Percentiles rank a stretch among this genome's conserved stretches.
Evolutionary conservation across 805 yeast species (phyloP).

Genomic region (Nakazawaea populi): DNA sequence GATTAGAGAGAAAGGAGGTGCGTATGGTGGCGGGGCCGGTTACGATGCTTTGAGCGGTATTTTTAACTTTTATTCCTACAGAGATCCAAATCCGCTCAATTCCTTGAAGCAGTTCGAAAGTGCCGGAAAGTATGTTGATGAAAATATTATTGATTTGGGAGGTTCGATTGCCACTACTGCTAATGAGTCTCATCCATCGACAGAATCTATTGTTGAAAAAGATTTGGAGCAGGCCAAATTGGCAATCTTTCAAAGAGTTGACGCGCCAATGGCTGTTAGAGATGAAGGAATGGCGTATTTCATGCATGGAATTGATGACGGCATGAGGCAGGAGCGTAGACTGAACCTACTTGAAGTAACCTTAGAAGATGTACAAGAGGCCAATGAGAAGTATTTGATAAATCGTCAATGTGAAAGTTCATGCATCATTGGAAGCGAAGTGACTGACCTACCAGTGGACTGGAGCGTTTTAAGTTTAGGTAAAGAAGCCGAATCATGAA

Average conservation of each 20-base stretch:
- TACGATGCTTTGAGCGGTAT: constrained; percentile 79
- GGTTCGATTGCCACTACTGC: constrained; percentile 23
- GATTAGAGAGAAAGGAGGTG: constrained; percentile 93
- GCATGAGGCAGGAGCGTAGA: constrained; percentile 76
- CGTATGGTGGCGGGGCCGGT: constrained; percentile 93
- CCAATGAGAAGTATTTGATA: constrained; percentile 57
- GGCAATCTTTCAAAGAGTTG: constrained; percentile 85
- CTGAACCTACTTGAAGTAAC: constrained; percentile 62
- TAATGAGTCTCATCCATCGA: constrained; percentile 18
- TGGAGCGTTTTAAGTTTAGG: neutral
- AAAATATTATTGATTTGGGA: constrained; percentile 22
- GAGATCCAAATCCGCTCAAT: constrained; percentile 84
- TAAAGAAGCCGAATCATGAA: neutral
- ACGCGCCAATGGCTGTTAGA: constrained; percentile 80
- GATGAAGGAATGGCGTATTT: constrained; percentile 69
- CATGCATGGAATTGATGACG: constrained; percentile 66
- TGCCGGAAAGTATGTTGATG: constrained; percentile 43
- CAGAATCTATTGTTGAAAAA: constrained; percentile 29
- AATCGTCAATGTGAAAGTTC: constrained; percentile 16
- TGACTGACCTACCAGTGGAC: neutral
- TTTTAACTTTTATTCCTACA: constrained; percentile 79
- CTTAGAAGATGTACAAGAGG: constrained; percentile 56
- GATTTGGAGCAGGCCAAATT: constrained; percentile 88
- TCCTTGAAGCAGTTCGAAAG: constrained; percentile 56
- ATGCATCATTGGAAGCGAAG: constrained; percentile 16